A percentile compares a stretch with the other conserved stretches of the same genome.
Conservation (phyloP, 2,329 filamentous ascomycete species). For the Colletotrichum sp. region DNA sequence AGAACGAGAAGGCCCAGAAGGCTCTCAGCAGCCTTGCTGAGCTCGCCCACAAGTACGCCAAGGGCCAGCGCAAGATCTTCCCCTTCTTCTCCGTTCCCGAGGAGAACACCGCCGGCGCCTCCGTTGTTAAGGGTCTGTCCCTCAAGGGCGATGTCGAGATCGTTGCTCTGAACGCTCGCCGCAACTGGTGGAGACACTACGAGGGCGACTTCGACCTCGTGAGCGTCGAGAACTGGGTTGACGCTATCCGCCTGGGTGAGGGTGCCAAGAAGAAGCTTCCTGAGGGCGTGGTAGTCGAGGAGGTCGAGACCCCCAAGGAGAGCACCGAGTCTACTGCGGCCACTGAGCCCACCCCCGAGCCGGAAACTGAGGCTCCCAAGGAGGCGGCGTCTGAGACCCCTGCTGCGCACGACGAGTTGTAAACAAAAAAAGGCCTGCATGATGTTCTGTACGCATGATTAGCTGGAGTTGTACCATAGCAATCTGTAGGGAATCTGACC, state of each 20-base stretch:
- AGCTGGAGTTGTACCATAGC: constrained; percentile 5
- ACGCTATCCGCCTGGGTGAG: constrained; percentile 89
- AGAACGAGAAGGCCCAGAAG: constrained; percentile 56
- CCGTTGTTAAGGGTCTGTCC: constrained; percentile 65
- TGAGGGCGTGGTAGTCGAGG: constrained; percentile 56
- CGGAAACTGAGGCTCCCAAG: constrained; percentile 33
- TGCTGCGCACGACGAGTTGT: constrained; percentile 55
- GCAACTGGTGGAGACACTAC: constrained; percentile 85
- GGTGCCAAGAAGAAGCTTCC: constrained; percentile 80
- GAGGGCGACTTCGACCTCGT: constrained; percentile 63
- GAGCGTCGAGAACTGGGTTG: constrained; percentile 84
- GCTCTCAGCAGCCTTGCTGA: constrained; percentile 71
- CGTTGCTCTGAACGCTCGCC: constrained; percentile 83
- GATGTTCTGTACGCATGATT: background rate
- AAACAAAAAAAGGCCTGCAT: constrained; percentile 22
- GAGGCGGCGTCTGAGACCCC: constrained; percentile 39
- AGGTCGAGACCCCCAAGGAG: constrained; percentile 2
- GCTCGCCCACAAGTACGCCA: constrained; percentile 76
- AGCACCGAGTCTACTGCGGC: constrained; percentile 12
- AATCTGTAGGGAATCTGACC: constrained; percentile 10
- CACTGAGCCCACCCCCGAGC: constrained; percentile 10
- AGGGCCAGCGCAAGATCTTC: constrained; percentile 73
- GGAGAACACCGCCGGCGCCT: constrained; percentile 28
- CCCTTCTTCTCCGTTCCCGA: constrained; percentile 80
- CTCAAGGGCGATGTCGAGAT: constrained; percentile 70